Evolutionary conservation across 2,329 filamentous ascomycete genomes (phyloP).

Genomic region (Talaromyces islandicus): DNA sequence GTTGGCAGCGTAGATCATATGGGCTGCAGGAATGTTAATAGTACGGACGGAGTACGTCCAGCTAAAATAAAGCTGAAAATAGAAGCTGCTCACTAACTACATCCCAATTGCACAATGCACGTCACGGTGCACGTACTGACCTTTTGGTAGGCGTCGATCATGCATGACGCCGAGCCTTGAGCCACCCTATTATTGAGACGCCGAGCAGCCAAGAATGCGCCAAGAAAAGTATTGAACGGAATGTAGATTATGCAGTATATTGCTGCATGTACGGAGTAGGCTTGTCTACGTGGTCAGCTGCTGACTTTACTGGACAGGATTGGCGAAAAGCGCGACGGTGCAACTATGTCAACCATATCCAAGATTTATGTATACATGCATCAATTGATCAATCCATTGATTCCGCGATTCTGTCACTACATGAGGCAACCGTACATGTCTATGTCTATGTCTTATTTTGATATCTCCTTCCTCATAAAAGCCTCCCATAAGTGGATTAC

Average conservation of each 20-base stretch:
- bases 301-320: neutral
- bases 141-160: neutral
- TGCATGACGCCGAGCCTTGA: neutral
- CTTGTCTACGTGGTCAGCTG: no score
- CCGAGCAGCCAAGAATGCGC: neutral
- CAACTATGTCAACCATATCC: no score
- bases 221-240: neutral
- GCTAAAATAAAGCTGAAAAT: neutral
- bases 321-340: neutral
- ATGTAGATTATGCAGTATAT: neutral
- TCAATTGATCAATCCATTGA: no score
- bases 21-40: no score
- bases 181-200: neutral
- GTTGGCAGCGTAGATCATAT: neutral
- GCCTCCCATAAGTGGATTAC: constrained; percentile 13
- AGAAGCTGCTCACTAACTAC: neutral
- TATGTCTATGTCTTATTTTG: neutral
- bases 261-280: no score
- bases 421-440: neutral
- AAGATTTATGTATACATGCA: no score
- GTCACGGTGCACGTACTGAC: no score
- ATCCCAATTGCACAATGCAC: neutral
- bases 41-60: neutral
- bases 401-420: no score
- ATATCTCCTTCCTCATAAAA: constrained; percentile 20